Evolutionary conservation across 2,329 filamentous ascomycete genomes (phyloP).

Genomic region (Penicillium hesseltinei): DNA sequence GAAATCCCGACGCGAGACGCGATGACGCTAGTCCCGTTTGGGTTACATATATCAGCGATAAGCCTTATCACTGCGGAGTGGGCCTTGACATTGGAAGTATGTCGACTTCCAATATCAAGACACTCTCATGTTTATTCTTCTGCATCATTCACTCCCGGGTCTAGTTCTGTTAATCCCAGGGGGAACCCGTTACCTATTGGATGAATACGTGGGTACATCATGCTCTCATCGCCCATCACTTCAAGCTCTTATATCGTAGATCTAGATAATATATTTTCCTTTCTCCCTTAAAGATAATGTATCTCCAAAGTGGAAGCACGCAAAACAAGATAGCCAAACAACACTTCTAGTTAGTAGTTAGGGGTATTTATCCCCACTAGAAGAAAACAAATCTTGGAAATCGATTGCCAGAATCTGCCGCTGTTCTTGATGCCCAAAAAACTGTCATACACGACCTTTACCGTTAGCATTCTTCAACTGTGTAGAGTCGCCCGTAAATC

Average conservation of each 20-base stretch:
- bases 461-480: background rate
- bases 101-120: too few relatives aligned
- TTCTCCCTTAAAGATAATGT: background rate
- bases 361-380: too few relatives aligned
- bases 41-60: slow-evolving; percentile 27
- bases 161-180: background rate
- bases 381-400: too few relatives aligned
- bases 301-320: background rate
- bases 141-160: background rate
- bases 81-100: background rate
- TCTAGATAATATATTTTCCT: background rate
- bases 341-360: too few relatives aligned
- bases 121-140: background rate
- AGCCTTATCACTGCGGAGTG: slow-evolving; percentile 14
- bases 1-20: slow-evolving; percentile 29
- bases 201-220: background rate
- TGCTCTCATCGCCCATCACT: background rate
- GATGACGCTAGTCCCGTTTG: slow-evolving; percentile 32
- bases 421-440: background rate
- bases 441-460: background rate
- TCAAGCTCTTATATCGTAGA: background rate
- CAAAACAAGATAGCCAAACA: background rate
- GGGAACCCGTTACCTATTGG: background rate
- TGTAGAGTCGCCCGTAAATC: background rate
- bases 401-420: too few relatives aligned